Percentiles rank a stretch among this genome's conserved stretches.
Conservation (phyloP, 148 eudicot genomes). For the Pharnaceum exiguum region DNA sequence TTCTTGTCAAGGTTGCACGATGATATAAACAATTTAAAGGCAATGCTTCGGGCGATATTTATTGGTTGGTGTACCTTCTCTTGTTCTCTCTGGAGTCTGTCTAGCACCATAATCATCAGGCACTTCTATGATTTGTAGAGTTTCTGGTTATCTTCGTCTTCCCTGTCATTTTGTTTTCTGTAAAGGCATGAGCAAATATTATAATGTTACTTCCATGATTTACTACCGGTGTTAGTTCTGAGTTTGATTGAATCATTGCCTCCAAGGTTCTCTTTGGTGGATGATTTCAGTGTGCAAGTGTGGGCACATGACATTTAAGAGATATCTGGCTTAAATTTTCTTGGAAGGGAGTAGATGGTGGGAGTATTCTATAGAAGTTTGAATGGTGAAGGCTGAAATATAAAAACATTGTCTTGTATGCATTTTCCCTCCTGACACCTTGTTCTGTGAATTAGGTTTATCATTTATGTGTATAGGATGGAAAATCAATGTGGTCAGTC, state of each 20-base stretch:
- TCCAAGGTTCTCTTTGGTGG: neutral
- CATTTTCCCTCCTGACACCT: too few relatives aligned
- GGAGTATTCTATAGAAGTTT: too few relatives aligned
- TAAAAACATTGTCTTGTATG: too few relatives aligned
- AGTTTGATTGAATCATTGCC: neutral
- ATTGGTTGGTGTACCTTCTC: conserved; percentile 50
- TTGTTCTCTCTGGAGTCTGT: conserved; percentile 1
- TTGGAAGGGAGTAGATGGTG: too few relatives aligned
- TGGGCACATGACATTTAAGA: too few relatives aligned
- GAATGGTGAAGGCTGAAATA: too few relatives aligned
- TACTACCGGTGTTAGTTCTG: neutral
- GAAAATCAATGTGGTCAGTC: too few relatives aligned
- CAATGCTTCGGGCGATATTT: conserved; percentile 91
- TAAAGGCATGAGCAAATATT: too few relatives aligned
- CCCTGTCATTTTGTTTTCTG: neutral
- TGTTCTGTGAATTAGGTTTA: too few relatives aligned
- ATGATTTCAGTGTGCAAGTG: neutral
- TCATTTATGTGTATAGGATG: too few relatives aligned
- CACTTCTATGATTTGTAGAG: neutral
- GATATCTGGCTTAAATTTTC: too few relatives aligned
- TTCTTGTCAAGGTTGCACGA: conserved; percentile 63
- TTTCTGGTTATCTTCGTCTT: neutral
- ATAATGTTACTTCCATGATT: neutral
- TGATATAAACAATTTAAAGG: conserved; percentile 86
- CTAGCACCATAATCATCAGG: neutral